Base-by-base conservation (phyloP, 2,329 filamentous ascomycete genomes). In the Exophiala phaeomuriformis region DNA sequence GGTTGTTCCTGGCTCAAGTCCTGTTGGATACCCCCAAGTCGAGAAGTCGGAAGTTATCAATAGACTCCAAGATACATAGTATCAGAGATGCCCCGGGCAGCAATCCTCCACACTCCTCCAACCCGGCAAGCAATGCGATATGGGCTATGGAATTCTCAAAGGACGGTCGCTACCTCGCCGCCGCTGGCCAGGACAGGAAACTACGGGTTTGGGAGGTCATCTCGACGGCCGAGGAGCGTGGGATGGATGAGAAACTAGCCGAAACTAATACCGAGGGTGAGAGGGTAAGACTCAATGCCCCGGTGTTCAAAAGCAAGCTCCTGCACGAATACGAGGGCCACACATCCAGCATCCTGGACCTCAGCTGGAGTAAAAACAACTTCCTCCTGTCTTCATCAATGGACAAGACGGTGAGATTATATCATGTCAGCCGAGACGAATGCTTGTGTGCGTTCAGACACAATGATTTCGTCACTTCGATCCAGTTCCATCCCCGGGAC, bases 281-380 rank as follows among this genome's bases (percentile, higher is more conserved):
- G 3, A 72, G 75, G 29, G 80, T 85, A 60, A 83, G 82, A 58
- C 74, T 97, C 44, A 94, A 87, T 62, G 91, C 93, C 1, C 91
- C 91, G 1, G 91, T 98, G 0, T 97, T 98, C 66, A 82, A 83
- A 59, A 81, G 81, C 47, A 86, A 87, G 64, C 88, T 90, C 0
- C 68, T 88, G 6, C 80, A 84, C 51, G 86, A 95, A 65, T 96
- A 93, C 60, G 73, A 79, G 50, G 90, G 90, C 3, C 93, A 98
- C 66, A 85, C 82, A 0, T 84, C 86, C 10, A 90, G 94, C 62
- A 83, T 98, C 4, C 73, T 98, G 60, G 91, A 95, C 66, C 69
- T 98, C 55, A 95, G 88, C 68, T 98, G 93, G 93, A 97, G 91
- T 74, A 98, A 80, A 77, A 98, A 98, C 71, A 95, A 95, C 68